A percentile compares a stretch with the other conserved stretches of the same genome.
phyloP scores from a whole-genome alignment of 768 basidiomycete genomes.

The Russula earlei region DNA sequence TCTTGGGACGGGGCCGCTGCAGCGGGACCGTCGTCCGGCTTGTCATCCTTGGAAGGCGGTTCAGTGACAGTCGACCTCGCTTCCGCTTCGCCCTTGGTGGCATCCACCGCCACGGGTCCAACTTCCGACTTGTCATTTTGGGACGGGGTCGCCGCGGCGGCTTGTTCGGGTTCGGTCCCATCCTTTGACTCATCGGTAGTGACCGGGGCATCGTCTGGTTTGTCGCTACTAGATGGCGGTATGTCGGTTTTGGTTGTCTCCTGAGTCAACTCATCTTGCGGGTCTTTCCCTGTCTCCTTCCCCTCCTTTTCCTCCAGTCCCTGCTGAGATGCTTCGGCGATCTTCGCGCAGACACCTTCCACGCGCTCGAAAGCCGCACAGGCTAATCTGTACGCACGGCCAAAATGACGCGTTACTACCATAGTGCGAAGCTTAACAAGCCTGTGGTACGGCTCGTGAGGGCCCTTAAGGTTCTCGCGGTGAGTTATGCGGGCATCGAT shows the following conservation, averaged over 20 bases:
- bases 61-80: not conserved
- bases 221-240: not conserved
- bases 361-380: not conserved
- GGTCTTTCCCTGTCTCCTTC: not conserved
- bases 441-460: conserved; percentile 23
- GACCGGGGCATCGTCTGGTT: not conserved
- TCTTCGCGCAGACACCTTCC: not conserved
- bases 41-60: not conserved
- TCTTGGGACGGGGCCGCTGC: not conserved
- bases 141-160: not conserved
- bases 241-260: not conserved
- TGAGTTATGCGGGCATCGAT: conserved; percentile 12
- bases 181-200: not conserved
- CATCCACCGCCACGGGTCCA: not conserved
- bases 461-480: conserved; percentile 14
- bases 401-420: conserved; percentile 4
- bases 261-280: not conserved
- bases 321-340: not conserved
- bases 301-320: not conserved
- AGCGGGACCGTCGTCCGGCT: not conserved
- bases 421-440: conserved; percentile 24
- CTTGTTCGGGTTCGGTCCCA: not conserved
- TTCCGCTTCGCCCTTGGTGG: not conserved
- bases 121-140: not conserved
- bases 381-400: not conserved